Conservation (phyloP, 345 rosid species). For the Lagerstroemia speciosa region DNA sequence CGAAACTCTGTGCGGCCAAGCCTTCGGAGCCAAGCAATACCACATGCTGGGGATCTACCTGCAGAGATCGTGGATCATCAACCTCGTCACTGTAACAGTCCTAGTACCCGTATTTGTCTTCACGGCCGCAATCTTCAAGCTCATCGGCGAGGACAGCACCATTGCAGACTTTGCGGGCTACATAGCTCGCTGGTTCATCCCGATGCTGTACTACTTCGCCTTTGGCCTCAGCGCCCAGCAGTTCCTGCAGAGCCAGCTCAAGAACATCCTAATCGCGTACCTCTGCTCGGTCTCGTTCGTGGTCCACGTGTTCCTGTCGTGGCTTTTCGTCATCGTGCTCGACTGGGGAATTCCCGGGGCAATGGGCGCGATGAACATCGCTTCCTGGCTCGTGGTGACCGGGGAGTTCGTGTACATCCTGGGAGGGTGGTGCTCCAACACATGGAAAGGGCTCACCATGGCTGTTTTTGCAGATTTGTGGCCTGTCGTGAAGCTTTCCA, state of each 20-base stretch:
- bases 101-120: too few species aligned
- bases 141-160: slow-evolving; percentile 2
- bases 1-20: too few species aligned
- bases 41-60: too few species aligned
- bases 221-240: slow-evolving; percentile 7
- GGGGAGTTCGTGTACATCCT: slow-evolving; percentile 40
- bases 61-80: too few species aligned
- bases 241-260: too few species aligned
- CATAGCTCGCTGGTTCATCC: slow-evolving; percentile 16
- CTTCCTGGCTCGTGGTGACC: slow-evolving; percentile 28
- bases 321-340: slow-evolving; percentile 17
- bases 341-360: slow-evolving; percentile 34
- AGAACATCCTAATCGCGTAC: slow-evolving; percentile 9
- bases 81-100: too few species aligned
- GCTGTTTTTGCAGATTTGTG: slow-evolving; percentile 37
- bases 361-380: slow-evolving; percentile 31
- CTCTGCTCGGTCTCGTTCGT: slow-evolving; percentile 7
- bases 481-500: slow-evolving; percentile 42
- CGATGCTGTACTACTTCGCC: slow-evolving; percentile 7
- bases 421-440: slow-evolving; percentile 55
- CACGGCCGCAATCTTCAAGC: too few species aligned
- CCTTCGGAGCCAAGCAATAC: too few species aligned
- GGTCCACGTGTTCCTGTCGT: slow-evolving; percentile 12
- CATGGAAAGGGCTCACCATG: slow-evolving; percentile 50
- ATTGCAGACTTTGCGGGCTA: slow-evolving; percentile 7